These are phyloP conservation scores for Peronosclerospora sorghi DNA, from an alignment of 352 stramenopile species.

Conservation along the genomic window DNA sequence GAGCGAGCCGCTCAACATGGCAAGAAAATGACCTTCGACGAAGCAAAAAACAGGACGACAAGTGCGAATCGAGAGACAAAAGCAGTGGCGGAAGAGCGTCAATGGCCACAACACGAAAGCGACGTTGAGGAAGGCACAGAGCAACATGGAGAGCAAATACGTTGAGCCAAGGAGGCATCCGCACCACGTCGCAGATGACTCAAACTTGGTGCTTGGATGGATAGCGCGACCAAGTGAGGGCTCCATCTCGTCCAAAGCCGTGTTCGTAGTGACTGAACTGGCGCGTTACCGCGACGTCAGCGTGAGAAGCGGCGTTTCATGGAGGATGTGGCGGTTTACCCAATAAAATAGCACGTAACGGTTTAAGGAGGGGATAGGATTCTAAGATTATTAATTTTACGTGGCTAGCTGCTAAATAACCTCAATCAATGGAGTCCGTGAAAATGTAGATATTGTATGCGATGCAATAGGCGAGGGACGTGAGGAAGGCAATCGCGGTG, in stretches of 20 bases:
- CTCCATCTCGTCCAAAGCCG: too few relatives aligned
- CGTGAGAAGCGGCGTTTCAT: too few relatives aligned
- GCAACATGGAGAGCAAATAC: constrained; percentile 40
- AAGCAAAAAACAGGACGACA: constrained; percentile 24
- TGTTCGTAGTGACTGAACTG: too few relatives aligned
- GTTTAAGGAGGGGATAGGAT: too few relatives aligned
- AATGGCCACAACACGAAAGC: constrained; percentile 50
- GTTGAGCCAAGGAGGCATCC: constrained; percentile 30
- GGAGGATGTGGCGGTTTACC: too few relatives aligned
- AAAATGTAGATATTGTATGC: constrained; percentile 40
- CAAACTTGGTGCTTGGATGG: constrained; percentile 38
- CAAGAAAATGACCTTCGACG: constrained; percentile 42
- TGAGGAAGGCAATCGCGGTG: constrained; percentile 26
- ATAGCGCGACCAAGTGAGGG: constrained; percentile 18
- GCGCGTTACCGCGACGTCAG: too few relatives aligned
- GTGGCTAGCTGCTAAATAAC: too few relatives aligned
- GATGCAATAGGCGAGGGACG: constrained; percentile 31
- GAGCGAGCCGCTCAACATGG: constrained; percentile 47
- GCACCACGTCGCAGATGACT: constrained; percentile 26
- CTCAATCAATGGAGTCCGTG: constrained; percentile 18
- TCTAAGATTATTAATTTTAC: too few relatives aligned
- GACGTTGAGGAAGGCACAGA: constrained; percentile 45
- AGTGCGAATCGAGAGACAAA: constrained; percentile 11
- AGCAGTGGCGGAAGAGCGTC: constrained; percentile 27
- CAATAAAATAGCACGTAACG: too few relatives aligned